Percentiles rank a stretch among this genome's conserved stretches.
phyloP scores from a whole-genome alignment of 2,329 filamentous ascomycete genomes.

The Blastomyces silverae region DNA sequence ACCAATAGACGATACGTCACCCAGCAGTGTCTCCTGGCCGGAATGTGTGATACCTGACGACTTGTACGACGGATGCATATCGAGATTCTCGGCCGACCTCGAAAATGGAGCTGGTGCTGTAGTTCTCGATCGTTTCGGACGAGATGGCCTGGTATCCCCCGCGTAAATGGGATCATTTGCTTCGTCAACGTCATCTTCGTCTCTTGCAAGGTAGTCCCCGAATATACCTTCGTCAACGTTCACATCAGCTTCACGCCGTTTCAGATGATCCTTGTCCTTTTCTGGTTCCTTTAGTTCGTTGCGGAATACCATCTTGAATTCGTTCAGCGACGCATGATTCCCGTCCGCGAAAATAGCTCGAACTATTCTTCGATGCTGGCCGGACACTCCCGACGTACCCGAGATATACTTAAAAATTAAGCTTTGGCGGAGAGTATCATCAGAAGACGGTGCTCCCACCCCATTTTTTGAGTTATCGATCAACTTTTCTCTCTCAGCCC shows the following conservation, averaged over 20 bases:
- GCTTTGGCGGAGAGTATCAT: slow-evolving; percentile 28
- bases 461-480: slow-evolving; percentile 13
- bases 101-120: slow-evolving; percentile 4
- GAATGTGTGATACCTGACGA: slow-evolving; percentile 19
- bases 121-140: slow-evolving; percentile 32
- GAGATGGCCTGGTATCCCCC: slow-evolving; percentile 23
- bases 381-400: slow-evolving; percentile 27
- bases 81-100: not conserved
- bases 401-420: slow-evolving; percentile 42
- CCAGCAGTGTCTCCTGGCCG: slow-evolving; percentile 30
- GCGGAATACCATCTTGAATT: slow-evolving; percentile 42
- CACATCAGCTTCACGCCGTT: slow-evolving; percentile 38
- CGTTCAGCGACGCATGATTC: slow-evolving; percentile 30
- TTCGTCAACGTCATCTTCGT: slow-evolving; percentile 34
- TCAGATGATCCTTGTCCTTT: slow-evolving; percentile 28
- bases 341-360: slow-evolving; percentile 46
- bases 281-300: slow-evolving; percentile 39
- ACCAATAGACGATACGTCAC: slow-evolving; percentile 35
- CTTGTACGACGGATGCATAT: slow-evolving; percentile 14
- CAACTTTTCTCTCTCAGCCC: slow-evolving; percentile 31
- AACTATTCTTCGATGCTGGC: slow-evolving; percentile 39
- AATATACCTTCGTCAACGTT: slow-evolving; percentile 43
- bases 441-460: not conserved
- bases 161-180: slow-evolving; percentile 15
- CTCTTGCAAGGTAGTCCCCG: slow-evolving; percentile 39